These are phyloP conservation scores for Penicillium sp. DNA, from an alignment of 2,329 filamentous ascomycete genomes.

Conservation along the genomic window DNA sequence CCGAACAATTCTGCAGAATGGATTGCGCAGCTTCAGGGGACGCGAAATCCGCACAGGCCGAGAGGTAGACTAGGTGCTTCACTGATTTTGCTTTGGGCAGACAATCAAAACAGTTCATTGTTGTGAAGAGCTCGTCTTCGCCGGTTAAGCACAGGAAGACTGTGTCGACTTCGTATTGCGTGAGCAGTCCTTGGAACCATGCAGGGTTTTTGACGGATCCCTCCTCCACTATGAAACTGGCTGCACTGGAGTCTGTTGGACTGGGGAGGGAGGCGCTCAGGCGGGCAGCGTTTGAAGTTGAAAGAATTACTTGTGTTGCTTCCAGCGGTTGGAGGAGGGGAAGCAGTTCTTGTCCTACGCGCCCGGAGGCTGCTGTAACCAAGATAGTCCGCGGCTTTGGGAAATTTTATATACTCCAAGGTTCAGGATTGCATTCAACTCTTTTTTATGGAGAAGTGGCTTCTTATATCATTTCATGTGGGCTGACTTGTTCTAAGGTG, in stretches of 20 bases:
- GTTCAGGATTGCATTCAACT: too few relatives aligned
- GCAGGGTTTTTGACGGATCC: neutral
- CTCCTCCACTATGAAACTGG: neutral
- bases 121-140: slow-evolving; percentile 3
- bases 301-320: neutral
- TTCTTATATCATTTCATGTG: neutral
- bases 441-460: neutral
- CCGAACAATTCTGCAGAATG: neutral
- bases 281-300: neutral
- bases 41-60: neutral
- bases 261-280: neutral
- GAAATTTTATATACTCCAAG: too few relatives aligned
- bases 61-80: neutral
- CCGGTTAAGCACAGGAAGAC: neutral
- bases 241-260: neutral
- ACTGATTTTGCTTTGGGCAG: neutral
- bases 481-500: too few relatives aligned
- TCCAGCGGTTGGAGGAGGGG: neutral
- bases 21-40: neutral
- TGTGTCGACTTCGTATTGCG: neutral
- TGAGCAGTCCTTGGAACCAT: neutral
- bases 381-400: neutral
- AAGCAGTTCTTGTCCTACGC: neutral
- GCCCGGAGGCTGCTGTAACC: neutral
- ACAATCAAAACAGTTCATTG: neutral